phyloP scores from a whole-genome alignment of 371 early-diverging fungal species.

The Entomophthora muscae region DNA sequence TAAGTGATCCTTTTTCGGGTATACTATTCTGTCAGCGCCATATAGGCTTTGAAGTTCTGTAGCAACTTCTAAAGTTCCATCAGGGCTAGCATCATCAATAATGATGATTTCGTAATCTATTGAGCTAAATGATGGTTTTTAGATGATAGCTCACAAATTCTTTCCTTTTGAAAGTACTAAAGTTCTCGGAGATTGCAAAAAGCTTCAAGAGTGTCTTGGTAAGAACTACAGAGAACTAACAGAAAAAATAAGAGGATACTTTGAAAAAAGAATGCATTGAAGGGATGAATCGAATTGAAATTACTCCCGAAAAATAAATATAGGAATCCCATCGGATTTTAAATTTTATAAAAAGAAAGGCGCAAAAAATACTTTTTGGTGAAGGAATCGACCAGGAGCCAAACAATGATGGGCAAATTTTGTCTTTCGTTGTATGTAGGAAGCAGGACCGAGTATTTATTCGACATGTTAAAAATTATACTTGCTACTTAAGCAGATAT shows the following conservation, averaged over 20 bases:
- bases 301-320: neutral
- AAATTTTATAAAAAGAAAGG: neutral
- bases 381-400: slow-evolving; percentile 78
- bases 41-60: slow-evolving; percentile 68
- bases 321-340: neutral
- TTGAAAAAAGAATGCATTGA: neutral
- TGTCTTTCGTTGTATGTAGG: slow-evolving; percentile 99
- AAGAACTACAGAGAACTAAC: no score
- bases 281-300: neutral
- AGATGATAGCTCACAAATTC: no score
- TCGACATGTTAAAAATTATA: slow-evolving; percentile 7
- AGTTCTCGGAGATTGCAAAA: no score
- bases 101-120: slow-evolving; percentile 93
- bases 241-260: neutral
- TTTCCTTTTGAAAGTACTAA: no score
- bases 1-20: slow-evolving; percentile 9
- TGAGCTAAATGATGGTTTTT: no score
- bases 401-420: slow-evolving; percentile 87
- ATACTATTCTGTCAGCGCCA: slow-evolving; percentile 75
- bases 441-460: slow-evolving; percentile 74
- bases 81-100: slow-evolving; percentile 97
- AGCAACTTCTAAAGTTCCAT: slow-evolving; percentile 91
- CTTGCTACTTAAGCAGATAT: no score
- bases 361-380: slow-evolving; percentile 36
- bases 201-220: no score